Conservation (phyloP, 345 rosid species). For the Lumnitzera racemosa region DNA sequence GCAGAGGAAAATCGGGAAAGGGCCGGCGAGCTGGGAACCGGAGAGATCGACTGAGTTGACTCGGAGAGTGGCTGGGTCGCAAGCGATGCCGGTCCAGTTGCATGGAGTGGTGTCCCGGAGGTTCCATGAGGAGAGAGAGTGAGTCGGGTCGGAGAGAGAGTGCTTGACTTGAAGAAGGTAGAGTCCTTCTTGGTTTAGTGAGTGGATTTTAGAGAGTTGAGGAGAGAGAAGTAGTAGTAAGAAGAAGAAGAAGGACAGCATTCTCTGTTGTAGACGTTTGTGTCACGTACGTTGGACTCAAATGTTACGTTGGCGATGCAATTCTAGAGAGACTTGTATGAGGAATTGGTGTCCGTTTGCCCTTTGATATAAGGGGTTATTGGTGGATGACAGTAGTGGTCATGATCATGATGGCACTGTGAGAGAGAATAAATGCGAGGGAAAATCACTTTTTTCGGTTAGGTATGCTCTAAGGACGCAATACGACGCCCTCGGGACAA, state of each 20-base stretch:
- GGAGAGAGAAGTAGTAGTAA: constrained; percentile 18
- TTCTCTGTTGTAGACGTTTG: too few species aligned
- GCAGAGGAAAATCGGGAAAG: constrained; percentile 73
- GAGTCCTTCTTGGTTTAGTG: constrained; percentile 69
- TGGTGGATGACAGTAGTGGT: too few species aligned
- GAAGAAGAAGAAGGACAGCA: constrained; percentile 12
- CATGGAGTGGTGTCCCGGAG: constrained; percentile 58
- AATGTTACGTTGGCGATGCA: too few species aligned
- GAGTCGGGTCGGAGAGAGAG: constrained; percentile 51
- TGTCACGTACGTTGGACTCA: too few species aligned
- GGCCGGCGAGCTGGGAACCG: constrained; percentile 42
- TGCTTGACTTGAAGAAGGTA: constrained; percentile 54
- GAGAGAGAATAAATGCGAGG: too few species aligned
- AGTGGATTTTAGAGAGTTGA: constrained; percentile 14
- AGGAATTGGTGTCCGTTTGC: too few species aligned
- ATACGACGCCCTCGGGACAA: too few species aligned
- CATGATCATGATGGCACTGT: too few species aligned
- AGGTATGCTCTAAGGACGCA: too few species aligned
- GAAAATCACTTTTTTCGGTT: too few species aligned
- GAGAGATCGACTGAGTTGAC: constrained; percentile 58
- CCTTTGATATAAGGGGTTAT: too few species aligned
- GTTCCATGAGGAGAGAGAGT: constrained; percentile 62
- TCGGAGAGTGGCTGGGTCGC: constrained; percentile 30
- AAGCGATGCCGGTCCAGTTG: constrained; percentile 59
- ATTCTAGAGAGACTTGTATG: too few species aligned